These are phyloP conservation scores for Acorus calamus DNA, from an alignment of 106 monocot genomes.

Conservation along the genomic window DNA sequence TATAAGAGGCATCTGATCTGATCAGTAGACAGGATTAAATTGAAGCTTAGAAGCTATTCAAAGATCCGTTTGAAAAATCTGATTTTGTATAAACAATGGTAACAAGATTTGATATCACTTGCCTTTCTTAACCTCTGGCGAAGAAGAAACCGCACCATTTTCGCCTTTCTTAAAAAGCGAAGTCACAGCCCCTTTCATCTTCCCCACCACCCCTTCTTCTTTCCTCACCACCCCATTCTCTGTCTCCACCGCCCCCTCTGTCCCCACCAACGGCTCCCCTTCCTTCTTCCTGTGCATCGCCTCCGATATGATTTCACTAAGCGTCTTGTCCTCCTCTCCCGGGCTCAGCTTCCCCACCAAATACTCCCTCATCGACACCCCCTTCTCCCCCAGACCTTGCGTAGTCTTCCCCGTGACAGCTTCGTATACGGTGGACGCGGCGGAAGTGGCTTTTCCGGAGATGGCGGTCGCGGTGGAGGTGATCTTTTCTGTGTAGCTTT, in stretches of 20 bases:
- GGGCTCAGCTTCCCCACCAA: slow-evolving; percentile 42
- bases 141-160: too few species aligned
- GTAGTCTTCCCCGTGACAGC: slow-evolving; percentile 11
- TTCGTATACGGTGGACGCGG: slow-evolving; percentile 19
- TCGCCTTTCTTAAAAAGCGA: slow-evolving; percentile 7
- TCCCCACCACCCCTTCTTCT: slow-evolving; percentile 17
- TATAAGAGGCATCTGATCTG: too few species aligned
- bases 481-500: slow-evolving; percentile 22
- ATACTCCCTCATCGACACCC: slow-evolving; percentile 26
- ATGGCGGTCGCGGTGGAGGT: slow-evolving; percentile 6
- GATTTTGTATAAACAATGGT: too few species aligned
- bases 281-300: slow-evolving; percentile 17
- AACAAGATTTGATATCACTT: too few species aligned
- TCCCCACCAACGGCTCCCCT: background rate
- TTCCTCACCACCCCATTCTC: background rate
- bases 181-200: slow-evolving; percentile 25
- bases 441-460: slow-evolving; percentile 10
- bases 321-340: slow-evolving; percentile 38
- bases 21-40: too few species aligned
- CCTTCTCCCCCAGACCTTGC: slow-evolving; percentile 6
- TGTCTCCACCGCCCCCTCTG: background rate
- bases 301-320: slow-evolving; percentile 42
- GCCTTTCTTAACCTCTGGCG: too few species aligned
- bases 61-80: too few species aligned
- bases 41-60: too few species aligned